phyloP scores from a whole-genome alignment of 2,329 filamentous ascomycete genomes.

The Cryphonectria japonica region DNA sequence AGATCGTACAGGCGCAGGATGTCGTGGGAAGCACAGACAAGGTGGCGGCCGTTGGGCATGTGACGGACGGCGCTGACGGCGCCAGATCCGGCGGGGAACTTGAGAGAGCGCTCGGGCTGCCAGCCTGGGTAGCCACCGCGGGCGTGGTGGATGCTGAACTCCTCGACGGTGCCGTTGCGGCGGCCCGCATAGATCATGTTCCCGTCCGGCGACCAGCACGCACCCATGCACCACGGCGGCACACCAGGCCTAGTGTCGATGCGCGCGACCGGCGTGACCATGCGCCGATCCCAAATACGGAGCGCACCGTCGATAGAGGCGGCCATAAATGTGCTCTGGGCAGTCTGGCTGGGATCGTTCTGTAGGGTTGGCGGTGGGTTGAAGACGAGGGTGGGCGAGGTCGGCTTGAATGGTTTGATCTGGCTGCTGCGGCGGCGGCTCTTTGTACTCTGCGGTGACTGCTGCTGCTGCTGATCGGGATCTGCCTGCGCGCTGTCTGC shows the following conservation, averaged over 20 bases:
- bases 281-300: slow-evolving; percentile 89
- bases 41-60: slow-evolving; percentile 91
- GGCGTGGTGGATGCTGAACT: slow-evolving; percentile 84
- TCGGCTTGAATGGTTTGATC: slow-evolving; percentile 26
- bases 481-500: slow-evolving; percentile 14
- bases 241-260: slow-evolving; percentile 75
- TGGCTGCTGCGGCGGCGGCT: slow-evolving; percentile 5
- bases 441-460: slow-evolving; percentile 18
- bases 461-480: neutral
- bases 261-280: slow-evolving; percentile 75
- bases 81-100: slow-evolving; percentile 86
- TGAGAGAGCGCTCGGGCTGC: slow-evolving; percentile 77
- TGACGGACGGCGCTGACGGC: slow-evolving; percentile 84
- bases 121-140: slow-evolving; percentile 55
- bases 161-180: slow-evolving; percentile 90
- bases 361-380: slow-evolving; percentile 44
- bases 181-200: slow-evolving; percentile 94
- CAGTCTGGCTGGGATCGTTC: slow-evolving; percentile 62
- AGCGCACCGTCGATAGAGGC: slow-evolving; percentile 86
- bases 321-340: slow-evolving; percentile 82
- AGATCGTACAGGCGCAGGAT: slow-evolving; percentile 93
- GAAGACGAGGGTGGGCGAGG: slow-evolving; percentile 44
- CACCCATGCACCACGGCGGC: slow-evolving; percentile 96
- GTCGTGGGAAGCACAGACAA: slow-evolving; percentile 84
- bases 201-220: slow-evolving; percentile 94